phyloP scores from a whole-genome alignment of 2,329 filamentous ascomycete genomes.

The Ophiostoma sp. region DNA sequence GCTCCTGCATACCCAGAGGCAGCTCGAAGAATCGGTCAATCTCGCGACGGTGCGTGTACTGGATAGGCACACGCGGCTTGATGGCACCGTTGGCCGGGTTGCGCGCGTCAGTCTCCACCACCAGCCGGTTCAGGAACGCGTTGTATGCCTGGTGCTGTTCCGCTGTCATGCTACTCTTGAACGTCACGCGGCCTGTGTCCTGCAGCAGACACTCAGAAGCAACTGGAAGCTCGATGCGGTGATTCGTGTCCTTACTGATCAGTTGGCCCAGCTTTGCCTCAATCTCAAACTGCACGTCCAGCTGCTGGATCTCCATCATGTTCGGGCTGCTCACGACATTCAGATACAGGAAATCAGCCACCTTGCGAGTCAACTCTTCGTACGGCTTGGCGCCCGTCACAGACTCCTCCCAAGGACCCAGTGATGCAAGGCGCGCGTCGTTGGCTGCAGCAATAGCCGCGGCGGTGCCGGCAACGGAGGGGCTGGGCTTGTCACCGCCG shows the following conservation, averaged over 20 bases:
- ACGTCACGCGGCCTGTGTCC: constrained; percentile 53
- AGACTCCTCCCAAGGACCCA: constrained; percentile 59
- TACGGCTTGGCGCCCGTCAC: constrained; percentile 66
- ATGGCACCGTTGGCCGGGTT: constrained; percentile 42
- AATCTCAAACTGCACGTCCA: constrained; percentile 76
- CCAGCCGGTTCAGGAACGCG: constrained; percentile 69
- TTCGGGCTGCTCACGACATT: constrained; percentile 65
- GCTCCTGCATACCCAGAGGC: constrained; percentile 51
- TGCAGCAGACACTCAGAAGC: constrained; percentile 65
- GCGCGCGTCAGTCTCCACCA: constrained; percentile 53
- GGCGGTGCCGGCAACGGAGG: neutral
- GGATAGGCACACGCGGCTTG: constrained; percentile 56
- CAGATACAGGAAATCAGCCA: constrained; percentile 77
- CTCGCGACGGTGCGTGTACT: constrained; percentile 78
- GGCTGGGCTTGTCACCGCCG: neutral
- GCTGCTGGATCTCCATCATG: constrained; percentile 56
- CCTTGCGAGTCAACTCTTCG: constrained; percentile 66
- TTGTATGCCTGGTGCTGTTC: constrained; percentile 82
- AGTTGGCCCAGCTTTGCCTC: constrained; percentile 89
- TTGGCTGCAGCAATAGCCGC: constrained; percentile 27
- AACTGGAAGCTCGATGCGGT: constrained; percentile 63
- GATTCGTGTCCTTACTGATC: constrained; percentile 64
- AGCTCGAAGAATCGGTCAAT: constrained; percentile 84
- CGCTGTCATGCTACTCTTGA: constrained; percentile 86
- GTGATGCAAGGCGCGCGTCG: constrained; percentile 29